Base-by-base conservation (phyloP, 1,284 basidiomycete species). In the Pseudozyma tsukubaensis region DNA sequence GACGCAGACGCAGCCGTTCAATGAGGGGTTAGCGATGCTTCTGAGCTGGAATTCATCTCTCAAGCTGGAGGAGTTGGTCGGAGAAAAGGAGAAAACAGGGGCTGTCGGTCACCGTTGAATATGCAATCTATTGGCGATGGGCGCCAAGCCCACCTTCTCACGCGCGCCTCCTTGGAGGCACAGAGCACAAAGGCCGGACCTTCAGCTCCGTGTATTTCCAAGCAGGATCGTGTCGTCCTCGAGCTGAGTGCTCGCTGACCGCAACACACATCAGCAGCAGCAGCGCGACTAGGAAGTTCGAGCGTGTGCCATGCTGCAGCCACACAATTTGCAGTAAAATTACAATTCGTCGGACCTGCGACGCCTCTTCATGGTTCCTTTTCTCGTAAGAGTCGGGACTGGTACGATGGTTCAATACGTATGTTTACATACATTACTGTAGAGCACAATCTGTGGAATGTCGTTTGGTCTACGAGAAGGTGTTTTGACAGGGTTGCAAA, bases 181-280 rank as follows among this genome's bases (percentile, higher is more conserved):
- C 16, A 16, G 13, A 44, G 43, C 16, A 44, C 16, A 19, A 19
- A 44, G 10, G 18, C 16, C 16, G 11, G 37, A 39, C 37, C 24
- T 39, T 4, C 8, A 3, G 37, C 8, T 39, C 37, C 37, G 36
- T 9, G 37, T 39, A 39, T 13, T 39, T n/a, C 12, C 37, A 39
- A n/a, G 37, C 11, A 39, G 8, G 37, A 39, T 13, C 16, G 37
- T 39, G 37, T 39, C 11, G 11, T 12, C 16, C 11, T 39, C 11
- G 11, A n/a, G 12, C 4, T 50, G 52, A 51, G 47, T 64, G 54
- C 50, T 34, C 42, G 61, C 50, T 63, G 61, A 63, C 61, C 34
- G 55, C 61, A 64, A 57, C 55, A 35, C 55, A 45, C 61, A 63
- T 21, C 32, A 35, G 47, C 47, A 49, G 16, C 8, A 49, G 47